Evolutionary conservation across 352 stramenopile genomes (phyloP), one percentile per base, ranked within the genome.

Genomic region (Phytophthora cryptogea): DNA sequence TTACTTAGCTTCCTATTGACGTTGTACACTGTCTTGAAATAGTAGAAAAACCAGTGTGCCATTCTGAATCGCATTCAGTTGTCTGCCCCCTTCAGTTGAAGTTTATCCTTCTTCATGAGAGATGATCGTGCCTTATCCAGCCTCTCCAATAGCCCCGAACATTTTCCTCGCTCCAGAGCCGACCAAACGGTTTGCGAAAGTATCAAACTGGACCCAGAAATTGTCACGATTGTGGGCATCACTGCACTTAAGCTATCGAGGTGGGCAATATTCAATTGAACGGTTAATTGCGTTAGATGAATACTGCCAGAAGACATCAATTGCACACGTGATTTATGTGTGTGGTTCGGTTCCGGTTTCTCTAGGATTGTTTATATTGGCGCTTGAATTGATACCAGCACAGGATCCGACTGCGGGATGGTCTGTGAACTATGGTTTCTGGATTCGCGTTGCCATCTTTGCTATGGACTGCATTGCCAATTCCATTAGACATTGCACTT

Each of bases 201-300:
- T 23, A 23, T 23, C 20, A 23, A 23, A 23, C 20, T 37, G 32
- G 14, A 52, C 14, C 5, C 5, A 20, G 44, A 14, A 52, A 37
- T 26, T 35, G n/a, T 36, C 33, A 8, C 23, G 20, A n/a, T 37
- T 13, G 8, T 56, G 49, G 49, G 16, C 49, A 5, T 27, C 10
- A 0, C 36, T 60, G 8, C 53, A 60, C 5, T 26, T 60, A 9
- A 52, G 43, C n/a, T 52, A 52, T 28, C 23, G 53, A 17, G 41
- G 53, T 9, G 51, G 52, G 1, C 49, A 46, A 26, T 75, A 72
- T 40, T 68, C 56, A 8, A 59, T 75, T 36, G 62, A 75, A 39
- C 51, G 61, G 17, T 44, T 72, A 11, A 37, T 68, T 16, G 54
- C 56, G 3, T 16, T 71, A 20, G 47, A 68, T 7, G 43, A 59